Conservation (phyloP, 2,329 filamentous ascomycete genomes). For the Sphaerulina vaccinii region DNA sequence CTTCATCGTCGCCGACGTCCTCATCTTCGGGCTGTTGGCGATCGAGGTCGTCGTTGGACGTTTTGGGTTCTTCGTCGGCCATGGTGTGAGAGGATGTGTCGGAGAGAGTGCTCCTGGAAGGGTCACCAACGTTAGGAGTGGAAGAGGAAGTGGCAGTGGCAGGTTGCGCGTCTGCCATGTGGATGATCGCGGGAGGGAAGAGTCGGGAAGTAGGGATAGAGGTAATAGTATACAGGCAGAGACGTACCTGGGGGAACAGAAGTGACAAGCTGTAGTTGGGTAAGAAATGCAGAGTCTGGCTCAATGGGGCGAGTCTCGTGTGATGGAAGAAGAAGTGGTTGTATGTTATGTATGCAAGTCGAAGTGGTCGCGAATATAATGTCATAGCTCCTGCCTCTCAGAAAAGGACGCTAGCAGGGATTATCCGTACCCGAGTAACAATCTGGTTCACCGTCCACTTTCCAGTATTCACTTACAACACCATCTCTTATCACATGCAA, state of each 20-base stretch:
- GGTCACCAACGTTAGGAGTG: background rate
- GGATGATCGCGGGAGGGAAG: background rate
- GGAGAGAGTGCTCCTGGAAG: conserved; percentile 19
- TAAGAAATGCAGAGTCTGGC: background rate
- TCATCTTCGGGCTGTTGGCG: conserved; percentile 31
- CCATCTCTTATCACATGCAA: background rate
- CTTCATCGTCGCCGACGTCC: conserved; percentile 39
- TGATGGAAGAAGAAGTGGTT: background rate
- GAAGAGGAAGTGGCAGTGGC: background rate
- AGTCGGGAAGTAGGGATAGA: background rate
- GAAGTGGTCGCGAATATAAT: background rate
- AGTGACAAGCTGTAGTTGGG: conserved; percentile 6
- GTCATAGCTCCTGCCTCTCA: background rate
- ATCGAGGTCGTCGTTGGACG: conserved; percentile 29
- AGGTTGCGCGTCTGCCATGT: conserved; percentile 8
- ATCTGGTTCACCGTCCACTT: no score
- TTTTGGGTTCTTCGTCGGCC: conserved; percentile 31
- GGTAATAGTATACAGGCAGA: background rate
- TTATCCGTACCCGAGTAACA: no score
- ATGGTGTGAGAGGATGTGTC: conserved; percentile 28
- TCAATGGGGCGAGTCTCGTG: background rate
- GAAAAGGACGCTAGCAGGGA: no score
- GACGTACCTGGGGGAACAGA: conserved; percentile 5
- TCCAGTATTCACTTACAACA: background rate
- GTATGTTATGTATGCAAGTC: background rate